Conservation (phyloP, 495 filamentous ascomycete genomes). For the Trichoderma gamsii region DNA sequence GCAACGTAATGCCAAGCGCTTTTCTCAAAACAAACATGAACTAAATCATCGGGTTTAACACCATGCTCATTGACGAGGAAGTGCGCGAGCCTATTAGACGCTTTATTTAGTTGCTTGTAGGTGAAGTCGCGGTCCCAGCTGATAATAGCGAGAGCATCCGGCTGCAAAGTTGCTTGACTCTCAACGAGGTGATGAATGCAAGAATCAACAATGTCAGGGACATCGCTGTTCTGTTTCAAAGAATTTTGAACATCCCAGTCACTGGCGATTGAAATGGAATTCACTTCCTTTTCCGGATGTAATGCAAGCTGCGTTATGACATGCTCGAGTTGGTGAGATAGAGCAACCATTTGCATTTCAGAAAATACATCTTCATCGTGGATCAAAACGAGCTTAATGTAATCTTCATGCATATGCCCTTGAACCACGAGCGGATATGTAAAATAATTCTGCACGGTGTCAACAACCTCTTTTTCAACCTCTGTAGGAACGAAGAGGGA, state of each 20-base stretch:
- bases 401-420: constrained; percentile 17
- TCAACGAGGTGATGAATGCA: constrained; percentile 26
- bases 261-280: constrained; percentile 1
- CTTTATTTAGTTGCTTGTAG: constrained; percentile 83
- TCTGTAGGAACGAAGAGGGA: constrained; percentile 18
- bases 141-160: constrained; percentile 23
- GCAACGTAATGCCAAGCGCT: constrained; percentile 32
- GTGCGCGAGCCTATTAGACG: constrained; percentile 73
- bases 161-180: constrained; percentile 17
- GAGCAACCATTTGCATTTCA: constrained; percentile 19
- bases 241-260: neutral
- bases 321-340: constrained; percentile 22
- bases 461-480: neutral
- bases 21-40: constrained; percentile 56
- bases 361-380: constrained; percentile 20
- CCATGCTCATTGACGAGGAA: constrained; percentile 62
- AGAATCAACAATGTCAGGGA: constrained; percentile 19
- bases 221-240: neutral
- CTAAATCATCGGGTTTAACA: constrained; percentile 73
- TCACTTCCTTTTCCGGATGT: neutral
- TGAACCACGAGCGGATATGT: constrained; percentile 24
- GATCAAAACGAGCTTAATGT: constrained; percentile 18
- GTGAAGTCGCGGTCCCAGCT: constrained; percentile 65
- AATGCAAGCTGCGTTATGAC: constrained; percentile 16
- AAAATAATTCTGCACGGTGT: constrained; percentile 15